A percentile compares a stretch with the other conserved stretches of the same genome.
phyloP scores from a whole-genome alignment of 202 grass and related monocot species.

The Panicum hallii region DNA sequence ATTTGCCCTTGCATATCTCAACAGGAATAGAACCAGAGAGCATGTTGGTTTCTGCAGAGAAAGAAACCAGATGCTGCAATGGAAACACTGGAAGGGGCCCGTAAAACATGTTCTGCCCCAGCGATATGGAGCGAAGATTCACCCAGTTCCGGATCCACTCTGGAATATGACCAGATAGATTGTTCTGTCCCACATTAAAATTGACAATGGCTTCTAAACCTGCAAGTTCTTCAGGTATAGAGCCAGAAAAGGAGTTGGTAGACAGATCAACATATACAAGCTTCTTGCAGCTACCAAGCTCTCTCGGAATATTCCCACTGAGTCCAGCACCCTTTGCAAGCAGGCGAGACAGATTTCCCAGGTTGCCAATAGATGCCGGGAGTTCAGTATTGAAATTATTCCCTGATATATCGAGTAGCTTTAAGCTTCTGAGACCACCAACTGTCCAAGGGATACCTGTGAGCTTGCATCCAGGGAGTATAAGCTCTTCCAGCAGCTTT shows the following conservation, averaged over 20 bases:
- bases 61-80: slow-evolving; percentile 62
- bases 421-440: slow-evolving; percentile 70
- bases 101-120: slow-evolving; percentile 70
- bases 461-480: slow-evolving; percentile 69
- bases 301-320: slow-evolving; percentile 67
- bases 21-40: slow-evolving; percentile 75
- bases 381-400: slow-evolving; percentile 78
- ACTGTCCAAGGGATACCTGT: slow-evolving; percentile 75
- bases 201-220: slow-evolving; percentile 56
- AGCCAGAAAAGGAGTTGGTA: slow-evolving; percentile 71
- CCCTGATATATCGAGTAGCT: slow-evolving; percentile 87
- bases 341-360: slow-evolving; percentile 66
- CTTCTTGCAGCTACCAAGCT: slow-evolving; percentile 82
- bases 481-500: slow-evolving; percentile 65
- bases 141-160: slow-evolving; percentile 82
- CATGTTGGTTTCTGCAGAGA: slow-evolving; percentile 82
- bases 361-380: slow-evolving; percentile 62
- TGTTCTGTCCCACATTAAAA: slow-evolving; percentile 80
- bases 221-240: slow-evolving; percentile 73
- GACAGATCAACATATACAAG: slow-evolving; percentile 66
- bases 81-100: slow-evolving; percentile 72
- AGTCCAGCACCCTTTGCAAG: slow-evolving; percentile 73
- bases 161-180: slow-evolving; percentile 75
- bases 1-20: slow-evolving; percentile 69
- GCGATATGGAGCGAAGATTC: slow-evolving; percentile 57